phyloP scores from a whole-genome alignment of 2,329 filamentous ascomycete genomes.

The Polytolypa hystricis region DNA sequence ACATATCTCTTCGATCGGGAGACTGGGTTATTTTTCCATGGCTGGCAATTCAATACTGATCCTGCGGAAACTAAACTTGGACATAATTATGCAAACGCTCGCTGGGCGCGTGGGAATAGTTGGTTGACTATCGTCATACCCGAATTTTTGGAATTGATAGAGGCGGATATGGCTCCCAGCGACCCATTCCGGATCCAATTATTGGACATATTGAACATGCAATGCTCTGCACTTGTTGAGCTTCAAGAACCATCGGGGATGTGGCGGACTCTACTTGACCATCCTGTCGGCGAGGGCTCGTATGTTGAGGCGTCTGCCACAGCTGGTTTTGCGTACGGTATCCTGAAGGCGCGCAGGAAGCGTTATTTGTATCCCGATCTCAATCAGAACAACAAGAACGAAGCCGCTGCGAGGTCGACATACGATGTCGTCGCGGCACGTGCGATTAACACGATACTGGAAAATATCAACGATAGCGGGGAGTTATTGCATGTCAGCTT shows the following conservation, averaged over 20 bases:
- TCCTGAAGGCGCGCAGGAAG: constrained; percentile 61
- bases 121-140: constrained; percentile 79
- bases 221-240: constrained; percentile 52
- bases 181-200: constrained; percentile 50
- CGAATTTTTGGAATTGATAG: constrained; percentile 64
- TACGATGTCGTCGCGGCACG: constrained; percentile 52
- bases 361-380: constrained; percentile 49
- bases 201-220: constrained; percentile 50
- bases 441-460: constrained; percentile 56
- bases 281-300: constrained; percentile 54
- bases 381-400: not conserved
- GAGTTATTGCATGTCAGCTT: constrained; percentile 67
- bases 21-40: constrained; percentile 68
- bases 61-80: constrained; percentile 34
- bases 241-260: constrained; percentile 53
- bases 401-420: not conserved
- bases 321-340: constrained; percentile 69
- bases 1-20: constrained; percentile 65
- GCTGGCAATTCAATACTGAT: constrained; percentile 63
- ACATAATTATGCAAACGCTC: constrained; percentile 46
- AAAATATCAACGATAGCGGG: constrained; percentile 53
- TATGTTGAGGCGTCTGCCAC: constrained; percentile 69
- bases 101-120: constrained; percentile 45
- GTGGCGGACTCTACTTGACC: constrained; percentile 65
- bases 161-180: constrained; percentile 37